These are phyloP conservation scores for Dictyostelium brefeldianum DNA, from an alignment of 78 protist genomes.

Conservation along the genomic window DNA sequence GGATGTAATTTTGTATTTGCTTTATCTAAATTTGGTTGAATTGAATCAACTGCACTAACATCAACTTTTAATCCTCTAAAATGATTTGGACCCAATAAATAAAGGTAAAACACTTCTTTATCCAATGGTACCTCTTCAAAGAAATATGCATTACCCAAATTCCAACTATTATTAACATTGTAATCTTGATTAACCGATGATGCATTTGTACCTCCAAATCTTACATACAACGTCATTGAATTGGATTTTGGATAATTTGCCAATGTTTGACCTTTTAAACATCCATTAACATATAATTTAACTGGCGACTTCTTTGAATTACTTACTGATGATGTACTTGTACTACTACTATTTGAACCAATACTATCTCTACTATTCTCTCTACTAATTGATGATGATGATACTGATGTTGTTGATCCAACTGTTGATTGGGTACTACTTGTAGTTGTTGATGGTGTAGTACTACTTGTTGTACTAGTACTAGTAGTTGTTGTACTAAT, in stretches of 20 bases:
- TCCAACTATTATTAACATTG: constrained; percentile 38
- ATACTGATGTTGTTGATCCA: not conserved
- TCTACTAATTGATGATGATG: not conserved
- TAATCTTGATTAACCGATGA: constrained; percentile 18
- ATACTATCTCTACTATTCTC: constrained; percentile 13
- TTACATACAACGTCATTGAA: constrained; percentile 23
- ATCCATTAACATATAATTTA: constrained; percentile 71
- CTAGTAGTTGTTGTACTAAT: not conserved
- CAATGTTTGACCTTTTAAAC: constrained; percentile 30
- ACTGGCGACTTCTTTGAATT: constrained; percentile 38
- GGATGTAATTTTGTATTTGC: constrained; percentile 43
- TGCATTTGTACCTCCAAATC: constrained; percentile 74
- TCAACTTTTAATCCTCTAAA: constrained; percentile 66
- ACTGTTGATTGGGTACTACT: not conserved
- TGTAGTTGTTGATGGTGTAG: not conserved
- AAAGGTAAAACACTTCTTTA: constrained; percentile 71
- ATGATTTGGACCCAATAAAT: constrained; percentile 70
- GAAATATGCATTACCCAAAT: constrained; percentile 56
- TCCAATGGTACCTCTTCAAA: constrained; percentile 71
- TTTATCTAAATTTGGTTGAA: constrained; percentile 49
- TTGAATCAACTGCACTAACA: constrained; percentile 22
- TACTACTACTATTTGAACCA: not conserved
- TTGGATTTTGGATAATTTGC: constrained; percentile 59
- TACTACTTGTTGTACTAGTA: not conserved
- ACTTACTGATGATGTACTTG: not conserved